Base-by-base conservation (phyloP, 2,329 filamentous ascomycete genomes). In the Ophiocordyceps sinensis region DNA sequence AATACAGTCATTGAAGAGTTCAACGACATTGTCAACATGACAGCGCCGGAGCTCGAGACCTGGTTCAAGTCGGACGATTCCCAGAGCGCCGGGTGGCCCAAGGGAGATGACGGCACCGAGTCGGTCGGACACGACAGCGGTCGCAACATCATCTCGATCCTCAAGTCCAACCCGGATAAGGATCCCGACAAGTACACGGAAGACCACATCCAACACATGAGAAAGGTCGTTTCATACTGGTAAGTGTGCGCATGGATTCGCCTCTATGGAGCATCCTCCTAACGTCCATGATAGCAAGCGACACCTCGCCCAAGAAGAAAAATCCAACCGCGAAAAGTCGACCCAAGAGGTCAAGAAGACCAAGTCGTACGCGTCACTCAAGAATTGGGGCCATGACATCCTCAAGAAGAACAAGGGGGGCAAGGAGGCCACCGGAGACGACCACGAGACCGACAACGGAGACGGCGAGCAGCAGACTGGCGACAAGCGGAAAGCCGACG, bases 11-110 rank as follows among this genome's bases (percentile, higher is more conserved):
- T 59, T 46, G 67, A 70, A 39, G 76, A 82, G 53, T 82, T 80
- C 64, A 79, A 81, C 45, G 66, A 73, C 32, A 58, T 79, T 37
- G 75, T 82, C 55, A 82, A 82, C 56, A 81, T 82, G 77, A 69
- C 65, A 11, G 63, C 75, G 2, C 55, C 64, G 2, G 76, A 81
- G 46, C 66, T 82, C 14, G 66, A 76, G 49, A 62, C 67, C 21
- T 82, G 77, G 78, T 67, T 82, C 21, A 66, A 72, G 45, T 65
- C 67, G 7, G 66, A 71, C n/a, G 66, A 75, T 28, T 80, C 75
- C 10, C 64, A 65, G 38, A 66, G 63, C 15, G 68, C 76, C 1
- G 77, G 78, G 3, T 80, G 74, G 76, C 58, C 57, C 34, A 79
- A 79, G 48, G 68, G 73, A 41, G 66, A 71, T 41, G 66, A 64